Evolutionary conservation across 2,329 filamentous ascomycete species (phyloP).

Genomic region (Clonostachys byssicola): DNA sequence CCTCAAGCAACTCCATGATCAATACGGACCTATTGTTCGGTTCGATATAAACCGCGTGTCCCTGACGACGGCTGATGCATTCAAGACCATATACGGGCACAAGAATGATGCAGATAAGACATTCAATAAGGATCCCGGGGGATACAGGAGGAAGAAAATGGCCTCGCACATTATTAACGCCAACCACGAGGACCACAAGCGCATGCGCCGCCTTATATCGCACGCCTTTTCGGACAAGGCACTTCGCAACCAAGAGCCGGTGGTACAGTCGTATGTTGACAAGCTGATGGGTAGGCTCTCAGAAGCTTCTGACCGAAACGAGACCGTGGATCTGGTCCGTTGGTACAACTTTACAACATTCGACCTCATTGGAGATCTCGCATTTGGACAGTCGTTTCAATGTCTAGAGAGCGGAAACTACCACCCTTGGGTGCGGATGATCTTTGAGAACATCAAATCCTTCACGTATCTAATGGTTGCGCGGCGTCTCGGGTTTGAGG

Average conservation of each 20-base stretch:
- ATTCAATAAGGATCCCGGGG: too few relatives aligned
- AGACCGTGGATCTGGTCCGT: slow-evolving; percentile 8
- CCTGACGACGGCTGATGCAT: slow-evolving; percentile 22
- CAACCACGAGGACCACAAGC: not conserved
- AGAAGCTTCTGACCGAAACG: slow-evolving; percentile 1
- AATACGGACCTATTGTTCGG: slow-evolving; percentile 24
- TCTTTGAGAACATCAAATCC: too few relatives aligned
- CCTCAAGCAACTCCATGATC: slow-evolving; percentile 5
- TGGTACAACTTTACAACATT: slow-evolving; percentile 15
- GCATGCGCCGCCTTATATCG: not conserved
- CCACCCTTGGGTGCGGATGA: slow-evolving; percentile 5
- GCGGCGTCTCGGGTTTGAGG: too few relatives aligned
- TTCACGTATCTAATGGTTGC: too few relatives aligned
- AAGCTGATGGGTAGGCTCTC: slow-evolving; percentile 5
- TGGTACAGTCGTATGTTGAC: slow-evolving; percentile 18
- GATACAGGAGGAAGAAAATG: too few relatives aligned
- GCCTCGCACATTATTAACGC: too few relatives aligned
- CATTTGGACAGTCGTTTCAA: slow-evolving; percentile 9
- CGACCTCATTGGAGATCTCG: slow-evolving; percentile 14
- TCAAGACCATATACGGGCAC: slow-evolving; percentile 29
- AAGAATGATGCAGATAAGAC: not conserved
- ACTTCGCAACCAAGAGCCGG: slow-evolving; percentile 20
- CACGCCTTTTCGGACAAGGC: slow-evolving; percentile 20
- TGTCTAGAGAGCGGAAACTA: slow-evolving; percentile 5
- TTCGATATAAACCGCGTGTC: slow-evolving; percentile 28